Conservation (phyloP, 2,329 filamentous ascomycete genomes). For the Fonsecaea nubica region DNA sequence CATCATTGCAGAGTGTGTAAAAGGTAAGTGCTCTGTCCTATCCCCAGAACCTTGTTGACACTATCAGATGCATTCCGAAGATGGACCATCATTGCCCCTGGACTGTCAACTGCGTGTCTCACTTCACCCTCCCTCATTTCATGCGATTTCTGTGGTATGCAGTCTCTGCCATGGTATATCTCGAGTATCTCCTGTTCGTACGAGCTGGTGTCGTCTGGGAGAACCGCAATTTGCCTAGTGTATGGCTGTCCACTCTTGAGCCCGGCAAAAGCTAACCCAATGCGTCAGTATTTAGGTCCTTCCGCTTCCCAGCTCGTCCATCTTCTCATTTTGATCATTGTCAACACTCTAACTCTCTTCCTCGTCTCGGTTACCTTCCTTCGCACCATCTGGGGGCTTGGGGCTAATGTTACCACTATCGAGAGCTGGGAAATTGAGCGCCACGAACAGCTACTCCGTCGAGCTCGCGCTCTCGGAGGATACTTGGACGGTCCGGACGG, state of each 20-base stretch:
- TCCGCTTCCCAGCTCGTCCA: constrained; percentile 58
- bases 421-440: constrained; percentile 67
- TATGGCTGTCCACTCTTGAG: constrained; percentile 46
- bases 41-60: constrained; percentile 16
- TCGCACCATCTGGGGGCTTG: constrained; percentile 62
- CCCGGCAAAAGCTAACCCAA: constrained; percentile 28
- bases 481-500: constrained; percentile 66
- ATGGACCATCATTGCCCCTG: constrained; percentile 73
- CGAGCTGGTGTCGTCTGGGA: constrained; percentile 62
- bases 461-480: constrained; percentile 60
- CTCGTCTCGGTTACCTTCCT: constrained; percentile 61
- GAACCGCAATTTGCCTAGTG: constrained; percentile 62
- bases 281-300: constrained; percentile 64
- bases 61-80: constrained; percentile 65
- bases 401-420: constrained; percentile 67
- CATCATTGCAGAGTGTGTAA: constrained; percentile 70
- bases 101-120: constrained; percentile 70
- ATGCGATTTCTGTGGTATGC: constrained; percentile 68
- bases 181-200: constrained; percentile 62
- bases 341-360: constrained; percentile 65
- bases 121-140: constrained; percentile 70
- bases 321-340: constrained; percentile 60
- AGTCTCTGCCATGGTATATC: constrained; percentile 62
- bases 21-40: constrained; percentile 51
- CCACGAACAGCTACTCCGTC: constrained; percentile 54